phyloP scores from a whole-genome alignment of 2,329 filamentous ascomycete species.

The Diaporthe capsici region DNA sequence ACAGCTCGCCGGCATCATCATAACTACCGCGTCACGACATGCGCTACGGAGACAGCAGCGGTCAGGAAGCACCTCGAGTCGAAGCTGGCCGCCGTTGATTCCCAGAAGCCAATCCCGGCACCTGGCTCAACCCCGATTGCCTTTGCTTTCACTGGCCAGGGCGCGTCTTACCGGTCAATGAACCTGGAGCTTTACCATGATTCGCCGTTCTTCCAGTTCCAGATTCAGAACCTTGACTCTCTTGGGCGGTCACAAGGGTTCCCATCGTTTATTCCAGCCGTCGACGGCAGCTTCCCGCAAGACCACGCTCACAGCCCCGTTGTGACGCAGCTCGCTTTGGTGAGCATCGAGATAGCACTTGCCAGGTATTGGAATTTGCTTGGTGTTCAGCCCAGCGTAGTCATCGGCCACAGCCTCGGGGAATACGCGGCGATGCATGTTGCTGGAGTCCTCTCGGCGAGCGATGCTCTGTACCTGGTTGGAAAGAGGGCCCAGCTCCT shows the following conservation, averaged over 20 bases:
- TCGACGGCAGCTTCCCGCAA: slow-evolving; percentile 54
- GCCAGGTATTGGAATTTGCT: slow-evolving; percentile 59
- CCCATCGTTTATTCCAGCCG: slow-evolving; percentile 55
- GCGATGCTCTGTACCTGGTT: slow-evolving; percentile 74
- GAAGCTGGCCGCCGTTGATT: slow-evolving; percentile 41
- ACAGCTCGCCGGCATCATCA: slow-evolving; percentile 62
- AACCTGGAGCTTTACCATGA: slow-evolving; percentile 52
- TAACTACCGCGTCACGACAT: slow-evolving; percentile 48
- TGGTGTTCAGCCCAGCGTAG: slow-evolving; percentile 58
- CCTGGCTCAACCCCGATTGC: slow-evolving; percentile 47
- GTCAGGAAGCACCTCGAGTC: slow-evolving; percentile 42
- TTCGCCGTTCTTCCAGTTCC: slow-evolving; percentile 50
- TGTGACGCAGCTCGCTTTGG: slow-evolving; percentile 55
- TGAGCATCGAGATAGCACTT: slow-evolving; percentile 59
- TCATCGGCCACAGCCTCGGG: slow-evolving; percentile 72
- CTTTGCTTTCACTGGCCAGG: slow-evolving; percentile 63
- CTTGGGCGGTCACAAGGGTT: slow-evolving; percentile 53
- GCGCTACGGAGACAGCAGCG: slow-evolving; percentile 45
- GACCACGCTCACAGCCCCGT: slow-evolving; percentile 43
- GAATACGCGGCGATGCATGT: slow-evolving; percentile 78
- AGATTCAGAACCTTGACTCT: slow-evolving; percentile 52
- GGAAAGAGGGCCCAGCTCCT: slow-evolving; percentile 71
- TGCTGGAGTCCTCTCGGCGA: slow-evolving; percentile 73
- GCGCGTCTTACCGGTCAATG: slow-evolving; percentile 52
- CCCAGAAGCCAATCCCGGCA: slow-evolving; percentile 44